Base-by-base conservation (phyloP, 169 alveolate genomes). In the Cryptosporidium sp. region DNA sequence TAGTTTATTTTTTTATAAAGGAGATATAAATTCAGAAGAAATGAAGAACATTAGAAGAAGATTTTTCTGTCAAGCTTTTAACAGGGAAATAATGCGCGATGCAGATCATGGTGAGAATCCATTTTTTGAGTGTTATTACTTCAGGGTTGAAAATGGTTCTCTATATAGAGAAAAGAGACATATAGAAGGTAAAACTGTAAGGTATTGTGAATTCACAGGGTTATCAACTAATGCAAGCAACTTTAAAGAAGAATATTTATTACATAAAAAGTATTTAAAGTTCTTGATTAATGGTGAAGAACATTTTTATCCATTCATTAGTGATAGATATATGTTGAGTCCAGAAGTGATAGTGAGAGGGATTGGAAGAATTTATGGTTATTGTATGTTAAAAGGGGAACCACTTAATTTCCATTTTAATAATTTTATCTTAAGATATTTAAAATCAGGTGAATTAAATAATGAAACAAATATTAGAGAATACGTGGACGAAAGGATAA, bases 281-380 rank as follows among this genome's bases (percentile, higher is more conserved):
- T 80, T 80, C 23, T 80, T 80, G 26, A 3, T 10, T 23, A 18
- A 26, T 14, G n/a, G 21, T 3, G 9, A 42, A 5, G 48, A 72
- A 44, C 18, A 12, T 56, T n/a, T 10, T 39, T 29, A 72, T 72
- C 69, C n/a, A 48, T 16, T 65, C 21, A 26, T 29, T 18, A 26
- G n/a, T 48, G 85, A 72, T 10, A 21, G 33, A 18, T 33, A n/a
- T 10, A 51, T 14, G 23, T 33, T 29, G 37, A 9, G 33, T 10
- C 89, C 89, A 61, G 89, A 80, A 21, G 6, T 65, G 42, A 60
- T 80, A 35, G 35, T 80, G 42, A 75, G 68, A 21, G 75, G 67
- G 3, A 62, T 80, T 45, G 89, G 89, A 39, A 60, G 89, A 62
- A 39, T 80, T 10, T 80, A 62, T 60, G 89, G 89, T 62, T 58